Percentiles rank a stretch among this genome's conserved stretches.
Evolutionary conservation across 345 rosid genomes (phyloP).

Genomic region (Sonneratia caseolaris): DNA sequence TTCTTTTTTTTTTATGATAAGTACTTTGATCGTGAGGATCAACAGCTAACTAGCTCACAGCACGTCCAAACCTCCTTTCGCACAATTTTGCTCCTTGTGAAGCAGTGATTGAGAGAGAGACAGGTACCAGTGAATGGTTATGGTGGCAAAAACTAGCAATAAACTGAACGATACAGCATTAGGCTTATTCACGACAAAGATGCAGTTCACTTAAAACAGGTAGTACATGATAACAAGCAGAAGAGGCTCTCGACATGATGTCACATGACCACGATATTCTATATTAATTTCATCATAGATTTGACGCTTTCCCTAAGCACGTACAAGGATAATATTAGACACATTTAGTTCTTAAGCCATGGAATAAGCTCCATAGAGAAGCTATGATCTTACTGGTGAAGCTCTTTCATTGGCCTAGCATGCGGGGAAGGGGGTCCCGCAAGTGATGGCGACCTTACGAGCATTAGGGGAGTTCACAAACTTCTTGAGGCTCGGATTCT

Average conservation of each 20-base stretch:
- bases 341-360: neutral
- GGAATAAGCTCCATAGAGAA: neutral
- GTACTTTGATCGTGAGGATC: too few relatives aligned
- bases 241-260: too few relatives aligned
- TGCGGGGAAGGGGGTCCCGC: conserved; percentile 81
- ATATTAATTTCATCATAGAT: neutral
- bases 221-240: neutral
- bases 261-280: neutral
- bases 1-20: too few relatives aligned
- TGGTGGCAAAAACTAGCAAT: too few relatives aligned
- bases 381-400: neutral
- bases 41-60: too few relatives aligned
- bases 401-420: conserved; percentile 28
- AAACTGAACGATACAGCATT: too few relatives aligned
- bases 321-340: neutral
- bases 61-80: too few relatives aligned
- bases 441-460: conserved; percentile 66
- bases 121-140: too few relatives aligned
- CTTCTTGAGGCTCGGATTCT: conserved; percentile 61
- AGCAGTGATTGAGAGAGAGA: neutral
- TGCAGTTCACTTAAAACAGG: neutral
- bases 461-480: conserved; percentile 81
- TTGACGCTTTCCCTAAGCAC: neutral
- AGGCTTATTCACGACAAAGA: neutral
- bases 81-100: neutral